Evolutionary conservation across 2,329 filamentous ascomycete genomes (phyloP).

Genomic region (Xylaria sp.): DNA sequence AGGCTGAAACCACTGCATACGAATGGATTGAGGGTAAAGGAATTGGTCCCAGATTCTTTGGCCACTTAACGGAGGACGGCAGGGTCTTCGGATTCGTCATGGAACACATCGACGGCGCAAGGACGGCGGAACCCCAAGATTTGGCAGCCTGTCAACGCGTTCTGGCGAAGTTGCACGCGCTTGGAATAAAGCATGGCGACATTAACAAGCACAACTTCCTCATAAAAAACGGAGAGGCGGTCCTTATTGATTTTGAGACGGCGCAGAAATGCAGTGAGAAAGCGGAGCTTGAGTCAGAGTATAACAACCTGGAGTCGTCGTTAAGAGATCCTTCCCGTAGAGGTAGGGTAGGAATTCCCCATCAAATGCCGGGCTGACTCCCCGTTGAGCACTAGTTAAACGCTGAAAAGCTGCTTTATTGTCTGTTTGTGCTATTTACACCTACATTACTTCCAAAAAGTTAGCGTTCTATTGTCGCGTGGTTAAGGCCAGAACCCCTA

Average conservation of each 20-base stretch:
- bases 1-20: slow-evolving; percentile 36
- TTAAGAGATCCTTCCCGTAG: slow-evolving; percentile 8
- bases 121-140: slow-evolving; percentile 39
- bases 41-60: slow-evolving; percentile 35
- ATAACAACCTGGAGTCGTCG: background rate
- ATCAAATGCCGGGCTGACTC: too few relatives aligned
- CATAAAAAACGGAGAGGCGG: slow-evolving; percentile 31
- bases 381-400: background rate
- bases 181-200: slow-evolving; percentile 47
- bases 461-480: background rate
- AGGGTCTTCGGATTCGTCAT: slow-evolving; percentile 43
- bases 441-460: background rate
- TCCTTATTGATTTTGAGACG: slow-evolving; percentile 43
- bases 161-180: slow-evolving; percentile 41
- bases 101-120: slow-evolving; percentile 37
- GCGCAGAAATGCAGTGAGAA: slow-evolving; percentile 7
- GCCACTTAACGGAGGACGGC: slow-evolving; percentile 41
- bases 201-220: slow-evolving; percentile 42
- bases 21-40: slow-evolving; percentile 33
- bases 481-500: too few relatives aligned
- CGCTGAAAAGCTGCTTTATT: background rate
- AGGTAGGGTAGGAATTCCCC: slow-evolving; percentile 4
- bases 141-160: slow-evolving; percentile 36
- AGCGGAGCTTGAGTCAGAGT: slow-evolving; percentile 17
- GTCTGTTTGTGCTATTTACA: background rate